Conservation (phyloP, 2,329 filamentous ascomycete species). For the Exophiala sp. region DNA sequence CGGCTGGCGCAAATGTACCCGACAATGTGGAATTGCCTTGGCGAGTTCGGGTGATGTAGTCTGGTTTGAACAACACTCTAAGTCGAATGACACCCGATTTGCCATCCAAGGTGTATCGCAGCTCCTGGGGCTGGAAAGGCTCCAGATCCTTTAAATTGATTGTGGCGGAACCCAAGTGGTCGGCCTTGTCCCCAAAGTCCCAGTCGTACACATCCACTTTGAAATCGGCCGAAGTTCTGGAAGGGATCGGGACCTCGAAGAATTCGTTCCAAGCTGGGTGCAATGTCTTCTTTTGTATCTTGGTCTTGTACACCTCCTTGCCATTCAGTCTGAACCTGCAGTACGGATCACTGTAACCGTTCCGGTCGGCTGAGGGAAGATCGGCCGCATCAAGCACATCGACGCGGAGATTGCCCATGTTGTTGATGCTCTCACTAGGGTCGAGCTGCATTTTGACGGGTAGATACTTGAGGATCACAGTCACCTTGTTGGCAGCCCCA, state of each 20-base stretch:
- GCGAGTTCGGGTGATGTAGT: conserved; percentile 78
- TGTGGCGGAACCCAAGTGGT: conserved; percentile 70
- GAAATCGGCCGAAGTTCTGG: conserved; percentile 79
- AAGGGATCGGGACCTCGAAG: conserved; percentile 78
- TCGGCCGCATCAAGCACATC: conserved; percentile 81
- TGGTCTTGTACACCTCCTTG: conserved; percentile 88
- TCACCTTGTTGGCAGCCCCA: conserved; percentile 70
- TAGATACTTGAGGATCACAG: conserved; percentile 88
- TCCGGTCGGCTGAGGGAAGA: conserved; percentile 88
- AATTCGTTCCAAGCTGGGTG: conserved; percentile 94
- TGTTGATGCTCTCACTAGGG: conserved; percentile 95
- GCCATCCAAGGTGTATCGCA: conserved; percentile 70
- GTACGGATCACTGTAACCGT: conserved; percentile 95
- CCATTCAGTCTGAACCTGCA: conserved; percentile 90
- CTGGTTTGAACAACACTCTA: conserved; percentile 83
- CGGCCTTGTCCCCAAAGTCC: conserved; percentile 92
- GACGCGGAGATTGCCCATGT: conserved; percentile 92
- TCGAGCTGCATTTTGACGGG: conserved; percentile 92
- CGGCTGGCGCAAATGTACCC: conserved; percentile 78
- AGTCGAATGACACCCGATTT: conserved; percentile 80
- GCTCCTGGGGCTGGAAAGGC: conserved; percentile 74
- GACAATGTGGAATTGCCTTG: conserved; percentile 91
- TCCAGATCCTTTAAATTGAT: conserved; percentile 76
- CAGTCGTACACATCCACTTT: conserved; percentile 82
- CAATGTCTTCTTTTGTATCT: conserved; percentile 93